Evolutionary conservation across 2,329 filamentous ascomycete species (phyloP), one percentile per base, ranked within the genome.

Genomic region (Aspergillus novoparasiticus): DNA sequence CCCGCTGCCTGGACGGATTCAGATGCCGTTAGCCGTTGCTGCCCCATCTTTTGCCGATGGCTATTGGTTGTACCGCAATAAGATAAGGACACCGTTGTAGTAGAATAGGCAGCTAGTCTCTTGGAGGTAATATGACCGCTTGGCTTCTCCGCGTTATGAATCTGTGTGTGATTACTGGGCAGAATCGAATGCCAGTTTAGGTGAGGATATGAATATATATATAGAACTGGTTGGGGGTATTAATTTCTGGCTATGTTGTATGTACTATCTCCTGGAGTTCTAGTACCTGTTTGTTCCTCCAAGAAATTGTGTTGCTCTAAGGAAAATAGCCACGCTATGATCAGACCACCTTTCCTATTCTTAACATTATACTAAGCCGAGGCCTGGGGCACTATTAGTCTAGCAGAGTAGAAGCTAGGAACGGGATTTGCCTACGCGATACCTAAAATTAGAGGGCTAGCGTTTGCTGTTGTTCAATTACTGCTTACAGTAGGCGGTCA

Each of bases 271-370:
- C 10, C 4, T 34, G 11, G 10, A 12, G 11, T 12, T 34, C 32
- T 34, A 26, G 23, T 26, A 34, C 32, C 3, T 34, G 32, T 11
- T 34, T 12, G 2, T 34, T 34, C 2, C 32, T 34, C 32, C 11
- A 3, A 12, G 32, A 34, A 4, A 1, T 34, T 11, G 32, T 11
- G 10, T 11, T 34, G 10, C 11, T 34, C 10, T 4, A 1, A 36
- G 5, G 5, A 36, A 2, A 36, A 1, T 2, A 3, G 2, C 14
- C 1, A 36, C 10, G 6, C 14, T 4, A 6, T 36, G 9, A n/a
- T 10, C 19, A 19, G 3, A 0, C 1, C 19, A 41, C 16, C 19
- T 19, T 9, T 19, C 8, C 6, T 19, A 16, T 39, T 39, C 36
- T 39, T 39, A 14, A 4, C 16, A 6, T 19, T 0, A 39, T 6